phyloP scores from a whole-genome alignment of 768 basidiomycete genomes.

The Mycena chlorophos region DNA sequence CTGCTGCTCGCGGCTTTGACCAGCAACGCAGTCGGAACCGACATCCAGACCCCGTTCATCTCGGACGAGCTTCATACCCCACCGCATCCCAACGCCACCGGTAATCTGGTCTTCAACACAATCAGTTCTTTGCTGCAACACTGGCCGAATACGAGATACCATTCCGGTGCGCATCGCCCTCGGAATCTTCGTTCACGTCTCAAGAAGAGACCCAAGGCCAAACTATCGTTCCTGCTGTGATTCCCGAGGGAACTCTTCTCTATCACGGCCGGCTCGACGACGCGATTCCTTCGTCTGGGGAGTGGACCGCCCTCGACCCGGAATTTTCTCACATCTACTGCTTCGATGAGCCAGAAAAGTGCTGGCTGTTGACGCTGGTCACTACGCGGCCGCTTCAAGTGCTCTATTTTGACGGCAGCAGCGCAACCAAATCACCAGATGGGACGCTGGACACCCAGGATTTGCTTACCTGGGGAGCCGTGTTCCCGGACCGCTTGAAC shows the following conservation, averaged over 20 bases:
- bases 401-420: constrained; percentile 42
- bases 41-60: too few species aligned
- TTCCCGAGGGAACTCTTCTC: constrained; percentile 37
- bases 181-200: too few species aligned
- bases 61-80: too few species aligned
- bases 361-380: constrained; percentile 28
- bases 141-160: constrained; percentile 15
- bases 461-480: constrained; percentile 34
- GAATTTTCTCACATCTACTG: constrained; percentile 34
- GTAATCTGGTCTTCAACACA: constrained; percentile 18
- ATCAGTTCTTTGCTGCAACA: constrained; percentile 17
- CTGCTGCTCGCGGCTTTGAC: too few species aligned
- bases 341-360: constrained; percentile 1
- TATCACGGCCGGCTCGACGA: constrained; percentile 36
- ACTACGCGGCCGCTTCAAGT: constrained; percentile 33
- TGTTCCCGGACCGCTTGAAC: constrained; percentile 11
- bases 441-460: constrained; percentile 41
- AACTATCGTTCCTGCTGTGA: constrained; percentile 33
- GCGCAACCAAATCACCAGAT: constrained; percentile 31
- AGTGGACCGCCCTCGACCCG: constrained; percentile 42
- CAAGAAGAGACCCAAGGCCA: too few species aligned
- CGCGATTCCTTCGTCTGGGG: constrained; percentile 30
- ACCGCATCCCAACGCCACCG: constrained; percentile 13
- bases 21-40: too few species aligned
- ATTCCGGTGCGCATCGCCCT: constrained; percentile 7